Conservation (phyloP, 2,329 filamentous ascomycete species). For the Blastomyces percursus region DNA sequence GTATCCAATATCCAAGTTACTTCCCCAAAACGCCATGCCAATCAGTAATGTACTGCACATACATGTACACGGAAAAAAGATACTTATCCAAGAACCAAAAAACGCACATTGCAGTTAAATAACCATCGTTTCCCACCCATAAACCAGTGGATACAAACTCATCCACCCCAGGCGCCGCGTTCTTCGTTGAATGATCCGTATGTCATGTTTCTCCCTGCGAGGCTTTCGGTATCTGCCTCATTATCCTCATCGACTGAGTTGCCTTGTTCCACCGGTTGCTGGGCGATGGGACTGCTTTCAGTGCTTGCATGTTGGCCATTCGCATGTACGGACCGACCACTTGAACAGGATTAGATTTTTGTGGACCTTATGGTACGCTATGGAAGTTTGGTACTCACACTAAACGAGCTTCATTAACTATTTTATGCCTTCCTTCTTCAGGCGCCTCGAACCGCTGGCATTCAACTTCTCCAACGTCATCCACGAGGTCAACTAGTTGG, state of each 20-base stretch:
- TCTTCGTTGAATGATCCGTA: slow-evolving; percentile 30
- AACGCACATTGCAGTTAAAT: background rate
- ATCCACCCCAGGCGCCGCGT: slow-evolving; percentile 18
- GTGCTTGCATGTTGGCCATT: background rate
- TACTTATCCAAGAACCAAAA: background rate
- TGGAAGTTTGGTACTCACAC: slow-evolving; percentile 9
- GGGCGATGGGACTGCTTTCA: background rate
- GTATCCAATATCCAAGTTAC: background rate
- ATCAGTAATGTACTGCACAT: background rate
- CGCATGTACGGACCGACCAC: background rate
- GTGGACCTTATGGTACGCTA: background rate
- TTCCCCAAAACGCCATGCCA: slow-evolving; percentile 2
- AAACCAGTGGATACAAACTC: background rate
- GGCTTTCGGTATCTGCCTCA: slow-evolving; percentile 14
- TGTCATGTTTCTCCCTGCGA: slow-evolving; percentile 15
- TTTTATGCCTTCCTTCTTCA: slow-evolving; percentile 48
- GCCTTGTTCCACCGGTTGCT: background rate
- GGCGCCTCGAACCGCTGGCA: slow-evolving; percentile 50
- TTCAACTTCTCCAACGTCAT: slow-evolving; percentile 55
- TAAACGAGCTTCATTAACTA: slow-evolving; percentile 42
- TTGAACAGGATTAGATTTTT: background rate
- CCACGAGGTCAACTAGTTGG: slow-evolving; percentile 56
- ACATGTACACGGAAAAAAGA: background rate
- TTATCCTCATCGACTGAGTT: slow-evolving; percentile 4
- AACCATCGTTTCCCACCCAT: background rate